Percentiles rank a stretch among this genome's conserved stretches.
Evolutionary conservation across 805 yeast genomes (phyloP).

Genomic region (Alloascoidea hylecoeti): DNA sequence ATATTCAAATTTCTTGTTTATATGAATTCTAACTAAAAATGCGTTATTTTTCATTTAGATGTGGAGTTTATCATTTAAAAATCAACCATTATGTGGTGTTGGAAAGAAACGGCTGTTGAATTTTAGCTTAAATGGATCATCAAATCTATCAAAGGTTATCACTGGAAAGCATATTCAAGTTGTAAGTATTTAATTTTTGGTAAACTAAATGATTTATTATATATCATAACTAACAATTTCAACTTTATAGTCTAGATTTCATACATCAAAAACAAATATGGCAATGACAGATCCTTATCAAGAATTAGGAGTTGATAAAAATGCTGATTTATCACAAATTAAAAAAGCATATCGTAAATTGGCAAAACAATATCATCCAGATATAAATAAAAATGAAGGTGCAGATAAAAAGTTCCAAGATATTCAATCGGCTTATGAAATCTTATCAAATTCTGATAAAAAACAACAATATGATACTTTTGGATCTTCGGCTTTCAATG

Average conservation of each 20-base stretch:
- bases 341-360: slow-evolving; percentile 89
- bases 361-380: slow-evolving; percentile 94
- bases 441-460: slow-evolving; percentile 61
- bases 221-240: background rate
- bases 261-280: slow-evolving; percentile 19
- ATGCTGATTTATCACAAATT: slow-evolving; percentile 70
- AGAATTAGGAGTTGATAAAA: slow-evolving; percentile 60
- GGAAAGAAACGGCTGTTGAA: no score
- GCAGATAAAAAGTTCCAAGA: slow-evolving; percentile 87
- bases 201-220: no score
- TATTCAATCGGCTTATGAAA: slow-evolving; percentile 89
- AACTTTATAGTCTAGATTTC: slow-evolving; percentile 20
- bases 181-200: no score
- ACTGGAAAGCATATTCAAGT: no score
- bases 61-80: no score
- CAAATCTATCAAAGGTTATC: no score
- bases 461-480: slow-evolving; percentile 82
- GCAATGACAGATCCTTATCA: slow-evolving; percentile 64
- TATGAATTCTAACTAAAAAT: no score
- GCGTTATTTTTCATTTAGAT: no score
- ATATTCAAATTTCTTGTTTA: no score
- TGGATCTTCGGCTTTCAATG: slow-evolving; percentile 77
- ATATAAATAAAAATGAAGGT: slow-evolving; percentile 80
- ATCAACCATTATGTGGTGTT: no score
- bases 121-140: no score